Conservation (phyloP, 805 yeast genomes). For the Komagataella populi region DNA sequence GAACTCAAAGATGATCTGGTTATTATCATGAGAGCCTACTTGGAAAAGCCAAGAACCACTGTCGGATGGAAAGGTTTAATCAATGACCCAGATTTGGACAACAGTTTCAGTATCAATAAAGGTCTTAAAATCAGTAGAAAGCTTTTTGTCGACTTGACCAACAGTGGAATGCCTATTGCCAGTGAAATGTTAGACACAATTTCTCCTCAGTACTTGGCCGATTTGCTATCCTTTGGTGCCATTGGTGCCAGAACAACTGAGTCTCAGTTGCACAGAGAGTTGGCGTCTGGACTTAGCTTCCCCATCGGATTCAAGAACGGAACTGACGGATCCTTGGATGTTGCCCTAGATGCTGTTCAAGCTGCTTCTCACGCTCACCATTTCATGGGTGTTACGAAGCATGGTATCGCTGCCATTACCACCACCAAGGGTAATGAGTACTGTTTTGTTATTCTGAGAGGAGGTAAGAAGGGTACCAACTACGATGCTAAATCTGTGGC, state of each 20-base stretch:
- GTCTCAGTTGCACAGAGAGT: slow-evolving; percentile 93
- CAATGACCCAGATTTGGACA: slow-evolving; percentile 93
- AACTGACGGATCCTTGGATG: slow-evolving; percentile 91
- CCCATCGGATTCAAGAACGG: slow-evolving; percentile 98
- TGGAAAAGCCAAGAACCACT: slow-evolving; percentile 96
- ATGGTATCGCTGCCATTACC: slow-evolving; percentile 91
- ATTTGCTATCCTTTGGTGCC: slow-evolving; percentile 91
- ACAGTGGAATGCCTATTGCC: slow-evolving; percentile 71
- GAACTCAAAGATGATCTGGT: slow-evolving; percentile 62
- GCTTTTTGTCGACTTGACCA: slow-evolving; percentile 73
- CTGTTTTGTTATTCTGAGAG: slow-evolving; percentile 85
- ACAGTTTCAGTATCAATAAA: slow-evolving; percentile 85
- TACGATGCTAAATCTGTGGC: slow-evolving; percentile 65
- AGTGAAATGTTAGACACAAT: slow-evolving; percentile 97
- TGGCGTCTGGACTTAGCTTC: slow-evolving; percentile 93
- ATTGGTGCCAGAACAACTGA: slow-evolving; percentile 99
- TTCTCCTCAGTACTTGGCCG: slow-evolving; percentile 90
- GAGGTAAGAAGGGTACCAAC: slow-evolving; percentile 90
- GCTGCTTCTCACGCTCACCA: slow-evolving; percentile 92
- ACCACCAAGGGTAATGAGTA: slow-evolving; percentile 91
- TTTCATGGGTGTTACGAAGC: slow-evolving; percentile 88
- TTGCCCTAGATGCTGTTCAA: slow-evolving; percentile 86
- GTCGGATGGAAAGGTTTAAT: slow-evolving; percentile 99
- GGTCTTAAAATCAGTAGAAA: slow-evolving; percentile 84
- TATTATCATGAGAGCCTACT: slow-evolving; percentile 93